Conservation (phyloP, 257 asterid genomes). For the Cruciata laevipes region DNA sequence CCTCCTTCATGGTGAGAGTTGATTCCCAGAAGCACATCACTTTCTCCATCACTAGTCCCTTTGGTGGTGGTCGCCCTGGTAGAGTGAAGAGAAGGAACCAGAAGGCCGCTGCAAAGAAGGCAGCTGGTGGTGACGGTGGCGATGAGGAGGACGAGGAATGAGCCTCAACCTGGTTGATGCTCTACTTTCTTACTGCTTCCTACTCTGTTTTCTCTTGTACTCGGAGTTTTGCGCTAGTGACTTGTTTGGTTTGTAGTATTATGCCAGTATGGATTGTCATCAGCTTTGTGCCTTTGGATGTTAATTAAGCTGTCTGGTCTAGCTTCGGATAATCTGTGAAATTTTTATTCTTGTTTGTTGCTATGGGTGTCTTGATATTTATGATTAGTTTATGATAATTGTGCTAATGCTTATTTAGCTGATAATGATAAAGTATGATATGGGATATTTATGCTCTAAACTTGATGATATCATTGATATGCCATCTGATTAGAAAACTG, state of each 20-base stretch:
- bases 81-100: constrained; percentile 39
- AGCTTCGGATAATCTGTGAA: no score
- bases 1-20: constrained; percentile 42
- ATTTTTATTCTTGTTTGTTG: no score
- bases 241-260: not conserved
- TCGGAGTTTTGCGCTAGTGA: not conserved
- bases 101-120: constrained; percentile 36
- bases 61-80: constrained; percentile 44
- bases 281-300: not conserved
- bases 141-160: constrained; percentile 34
- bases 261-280: constrained; percentile 2
- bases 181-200: not conserved
- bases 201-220: not conserved
- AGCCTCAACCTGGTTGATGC: constrained; percentile 5
- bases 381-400: no score
- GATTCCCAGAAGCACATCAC: constrained; percentile 41
- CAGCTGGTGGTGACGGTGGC: constrained; percentile 24
- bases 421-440: not conserved
- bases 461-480: no score
- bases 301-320: constrained; percentile 4
- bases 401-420: not conserved
- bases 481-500: not conserved
- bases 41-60: constrained; percentile 38
- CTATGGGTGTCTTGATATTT: no score
- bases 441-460: not conserved